A percentile compares a stretch with the other conserved stretches of the same genome.
phyloP scores from a whole-genome alignment of 2,329 filamentous ascomycete species.

The Phaeophleospora eucalypticola region DNA sequence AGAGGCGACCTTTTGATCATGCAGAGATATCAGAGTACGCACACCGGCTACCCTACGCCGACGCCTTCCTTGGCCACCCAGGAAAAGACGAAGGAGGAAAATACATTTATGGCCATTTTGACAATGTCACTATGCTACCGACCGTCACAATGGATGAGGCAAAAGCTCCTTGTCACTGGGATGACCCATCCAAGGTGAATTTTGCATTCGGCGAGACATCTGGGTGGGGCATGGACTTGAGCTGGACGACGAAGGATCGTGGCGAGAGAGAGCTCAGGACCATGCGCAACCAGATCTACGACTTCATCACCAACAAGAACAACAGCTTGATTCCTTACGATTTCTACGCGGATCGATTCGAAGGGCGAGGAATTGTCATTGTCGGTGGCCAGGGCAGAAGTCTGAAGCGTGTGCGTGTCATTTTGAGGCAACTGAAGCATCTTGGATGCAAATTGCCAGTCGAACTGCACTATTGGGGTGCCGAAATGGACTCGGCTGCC shows the following conservation, averaged over 20 bases:
- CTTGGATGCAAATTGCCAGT: slow-evolving; percentile 26
- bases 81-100: background rate
- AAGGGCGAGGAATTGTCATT: slow-evolving; percentile 32
- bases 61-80: background rate
- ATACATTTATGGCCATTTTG: slow-evolving; percentile 1
- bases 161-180: slow-evolving; percentile 7
- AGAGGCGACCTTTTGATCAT: background rate
- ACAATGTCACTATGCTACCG: slow-evolving; percentile 3
- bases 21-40: background rate
- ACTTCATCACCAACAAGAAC: slow-evolving; percentile 18
- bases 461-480: slow-evolving; percentile 32
- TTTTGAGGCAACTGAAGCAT: slow-evolving; percentile 16
- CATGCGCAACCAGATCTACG: slow-evolving; percentile 15
- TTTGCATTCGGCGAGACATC: slow-evolving; percentile 8
- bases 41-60: background rate
- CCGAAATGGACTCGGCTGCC: slow-evolving; percentile 26
- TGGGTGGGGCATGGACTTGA: slow-evolving; percentile 9
- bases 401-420: slow-evolving; percentile 26
- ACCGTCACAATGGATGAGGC: slow-evolving; percentile 7
- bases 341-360: slow-evolving; percentile 21
- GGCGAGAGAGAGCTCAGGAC: slow-evolving; percentile 1
- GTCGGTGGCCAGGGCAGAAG: slow-evolving; percentile 27
- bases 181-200: slow-evolving; percentile 6
- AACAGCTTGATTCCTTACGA: slow-evolving; percentile 22
- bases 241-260: slow-evolving; percentile 4